A percentile compares a stretch with the other conserved stretches of the same genome.
phyloP scores from a whole-genome alignment of 495 filamentous ascomycete genomes.

The Ascobolus immersus region DNA sequence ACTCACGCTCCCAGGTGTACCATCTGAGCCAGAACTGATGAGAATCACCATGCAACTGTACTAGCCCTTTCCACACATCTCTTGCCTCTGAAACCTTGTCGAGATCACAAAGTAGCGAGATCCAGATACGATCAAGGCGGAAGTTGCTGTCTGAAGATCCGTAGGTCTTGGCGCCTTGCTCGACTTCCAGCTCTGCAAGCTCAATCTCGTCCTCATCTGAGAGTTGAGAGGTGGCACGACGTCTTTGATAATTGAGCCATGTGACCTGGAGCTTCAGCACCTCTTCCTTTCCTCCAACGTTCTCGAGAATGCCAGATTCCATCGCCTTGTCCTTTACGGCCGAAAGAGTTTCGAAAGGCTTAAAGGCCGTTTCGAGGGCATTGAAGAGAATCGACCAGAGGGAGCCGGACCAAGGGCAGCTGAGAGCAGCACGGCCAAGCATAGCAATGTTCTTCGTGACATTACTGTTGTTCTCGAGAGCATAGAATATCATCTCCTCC shows the following conservation, averaged over 20 bases:
- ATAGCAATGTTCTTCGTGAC: slow-evolving; percentile 24
- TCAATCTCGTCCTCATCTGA: slow-evolving; percentile 12
- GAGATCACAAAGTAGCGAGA: slow-evolving; percentile 27
- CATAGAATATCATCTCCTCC: slow-evolving; percentile 15
- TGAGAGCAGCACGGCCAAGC: slow-evolving; percentile 50
- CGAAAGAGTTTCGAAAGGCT: slow-evolving; percentile 54
- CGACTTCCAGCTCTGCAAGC: slow-evolving; percentile 47
- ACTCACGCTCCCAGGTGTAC: slow-evolving; percentile 59
- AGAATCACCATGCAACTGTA: slow-evolving; percentile 39
- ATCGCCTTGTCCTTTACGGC: slow-evolving; percentile 81
- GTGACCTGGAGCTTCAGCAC: background rate
- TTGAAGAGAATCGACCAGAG: slow-evolving; percentile 79
- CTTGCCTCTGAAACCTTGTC: no score
- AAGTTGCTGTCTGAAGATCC: slow-evolving; percentile 63
- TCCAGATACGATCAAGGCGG: slow-evolving; percentile 62
- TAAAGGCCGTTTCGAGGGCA: slow-evolving; percentile 47
- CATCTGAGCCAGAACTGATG: slow-evolving; percentile 84
- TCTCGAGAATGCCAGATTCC: slow-evolving; percentile 41
- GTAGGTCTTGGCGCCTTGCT: slow-evolving; percentile 41
- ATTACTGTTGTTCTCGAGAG: slow-evolving; percentile 12
- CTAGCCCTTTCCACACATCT: slow-evolving; percentile 45
- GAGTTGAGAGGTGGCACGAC: no score
- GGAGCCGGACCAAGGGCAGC: slow-evolving; percentile 76
- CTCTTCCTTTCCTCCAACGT: slow-evolving; percentile 23
- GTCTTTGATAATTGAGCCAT: no score